These are phyloP conservation scores for Aspergillus aculeatus DNA, from an alignment of 2,329 filamentous ascomycete species.

Conservation along the genomic window DNA sequence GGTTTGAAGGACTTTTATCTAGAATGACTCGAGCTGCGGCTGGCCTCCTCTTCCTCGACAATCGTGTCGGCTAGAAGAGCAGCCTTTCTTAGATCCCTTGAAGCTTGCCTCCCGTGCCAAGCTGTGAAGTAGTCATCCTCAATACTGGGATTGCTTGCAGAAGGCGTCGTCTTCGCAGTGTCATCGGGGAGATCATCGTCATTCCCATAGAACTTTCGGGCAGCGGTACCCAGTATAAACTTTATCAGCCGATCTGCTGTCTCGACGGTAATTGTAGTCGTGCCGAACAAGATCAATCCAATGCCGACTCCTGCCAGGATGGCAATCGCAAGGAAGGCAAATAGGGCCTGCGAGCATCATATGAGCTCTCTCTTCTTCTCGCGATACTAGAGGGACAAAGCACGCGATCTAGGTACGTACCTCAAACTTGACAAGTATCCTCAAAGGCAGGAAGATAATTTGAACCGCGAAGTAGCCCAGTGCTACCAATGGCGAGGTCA, in stretches of 20 bases:
- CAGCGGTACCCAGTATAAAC: constrained; percentile 21
- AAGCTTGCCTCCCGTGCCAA: neutral
- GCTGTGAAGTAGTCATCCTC: neutral
- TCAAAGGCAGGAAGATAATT: constrained; percentile 50
- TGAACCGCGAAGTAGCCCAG: constrained; percentile 45
- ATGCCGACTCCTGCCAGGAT: constrained; percentile 64
- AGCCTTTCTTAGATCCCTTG: neutral
- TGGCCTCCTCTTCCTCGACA: constrained; percentile 34
- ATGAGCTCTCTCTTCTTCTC: neutral
- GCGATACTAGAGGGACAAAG: neutral
- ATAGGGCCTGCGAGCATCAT: constrained; percentile 36
- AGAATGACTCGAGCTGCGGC: constrained; percentile 14
- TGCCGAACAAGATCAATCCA: constrained; percentile 60
- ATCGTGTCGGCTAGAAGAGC: constrained; percentile 28
- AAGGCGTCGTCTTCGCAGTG: neutral
- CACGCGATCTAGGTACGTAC: constrained; percentile 37
- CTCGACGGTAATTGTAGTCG: constrained; percentile 56
- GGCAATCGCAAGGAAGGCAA: constrained; percentile 64
- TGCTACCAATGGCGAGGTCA: constrained; percentile 51
- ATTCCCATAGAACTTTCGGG: neutral
- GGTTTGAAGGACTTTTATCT: neutral
- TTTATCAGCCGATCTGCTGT: constrained; percentile 48
- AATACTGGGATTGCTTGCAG: neutral
- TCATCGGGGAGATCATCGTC: neutral
- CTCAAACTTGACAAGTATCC: constrained; percentile 55